Evolutionary conservation across 2,329 filamentous ascomycete species (phyloP).

Genomic region (Bipolaris cookei): DNA sequence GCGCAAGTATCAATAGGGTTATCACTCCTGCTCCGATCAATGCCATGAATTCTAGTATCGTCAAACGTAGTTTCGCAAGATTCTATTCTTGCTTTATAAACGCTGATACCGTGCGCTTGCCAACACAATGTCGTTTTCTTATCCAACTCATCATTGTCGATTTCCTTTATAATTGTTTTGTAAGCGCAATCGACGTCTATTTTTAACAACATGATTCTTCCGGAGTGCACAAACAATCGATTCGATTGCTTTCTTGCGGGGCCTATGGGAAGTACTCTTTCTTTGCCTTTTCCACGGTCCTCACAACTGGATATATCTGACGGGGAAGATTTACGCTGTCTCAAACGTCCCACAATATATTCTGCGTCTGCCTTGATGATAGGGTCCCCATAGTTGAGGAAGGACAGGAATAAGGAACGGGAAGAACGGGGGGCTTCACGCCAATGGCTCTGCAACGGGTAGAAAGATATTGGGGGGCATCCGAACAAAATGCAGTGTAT

Average conservation of each 20-base stretch:
- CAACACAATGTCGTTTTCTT: background rate
- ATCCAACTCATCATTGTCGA: constrained; percentile 1
- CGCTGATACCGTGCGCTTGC: background rate
- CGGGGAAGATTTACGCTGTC: background rate
- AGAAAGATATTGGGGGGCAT: background rate
- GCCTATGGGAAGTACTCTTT: no score
- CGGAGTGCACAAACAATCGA: background rate
- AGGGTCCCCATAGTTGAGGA: constrained; percentile 3
- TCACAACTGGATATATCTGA: background rate
- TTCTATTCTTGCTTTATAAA: constrained; percentile 2
- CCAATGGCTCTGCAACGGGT: background rate
- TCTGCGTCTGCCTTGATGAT: constrained; percentile 3
- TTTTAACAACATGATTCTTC: background rate
- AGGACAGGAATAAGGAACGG: background rate
- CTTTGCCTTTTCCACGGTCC: background rate
- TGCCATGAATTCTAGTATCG: background rate
- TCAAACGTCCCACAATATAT: background rate
- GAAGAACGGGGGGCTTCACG: background rate
- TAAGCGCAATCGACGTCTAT: background rate
- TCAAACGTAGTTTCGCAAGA: background rate
- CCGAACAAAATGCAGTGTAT: constrained; percentile 5
- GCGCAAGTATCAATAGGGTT: background rate
- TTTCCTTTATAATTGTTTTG: background rate
- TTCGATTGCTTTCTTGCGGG: no score
- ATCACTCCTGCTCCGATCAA: background rate